Conservation (phyloP, 345 rosid species). For the Syzygium jambos region DNA sequence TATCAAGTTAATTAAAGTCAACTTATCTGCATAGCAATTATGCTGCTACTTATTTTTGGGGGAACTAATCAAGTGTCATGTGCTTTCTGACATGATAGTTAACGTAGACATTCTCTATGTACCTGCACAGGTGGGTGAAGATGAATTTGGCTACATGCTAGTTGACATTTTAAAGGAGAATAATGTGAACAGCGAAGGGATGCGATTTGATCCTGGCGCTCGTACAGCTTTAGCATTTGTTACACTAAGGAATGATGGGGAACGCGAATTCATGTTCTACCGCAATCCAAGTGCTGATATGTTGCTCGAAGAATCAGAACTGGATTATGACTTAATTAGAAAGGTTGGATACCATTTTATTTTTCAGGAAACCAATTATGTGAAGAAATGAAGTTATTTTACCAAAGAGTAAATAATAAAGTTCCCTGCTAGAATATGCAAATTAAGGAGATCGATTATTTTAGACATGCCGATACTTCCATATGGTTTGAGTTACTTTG, state of each 20-base stretch:
- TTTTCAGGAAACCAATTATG: not conserved
- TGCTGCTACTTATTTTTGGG: not conserved
- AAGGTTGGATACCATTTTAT: conserved; percentile 37
- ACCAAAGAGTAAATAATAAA: not conserved
- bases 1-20: not conserved
- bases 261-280: conserved; percentile 96
- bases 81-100: not conserved
- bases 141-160: conserved; percentile 97
- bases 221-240: conserved; percentile 96
- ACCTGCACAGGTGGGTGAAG: conserved; percentile 74
- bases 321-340: conserved; percentile 67
- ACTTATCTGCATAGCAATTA: not conserved
- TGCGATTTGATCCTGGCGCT: conserved; percentile 89
- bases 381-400: not conserved
- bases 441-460: not conserved
- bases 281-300: conserved; percentile 98
- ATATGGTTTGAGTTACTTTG: not conserved
- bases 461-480: not conserved
- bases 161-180: conserved; percentile 79
- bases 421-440: not conserved
- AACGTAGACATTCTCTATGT: not conserved
- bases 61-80: not conserved
- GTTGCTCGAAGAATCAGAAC: conserved; percentile 76
- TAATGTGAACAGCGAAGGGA: conserved; percentile 69
- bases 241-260: conserved; percentile 78